phyloP scores from a whole-genome alignment of 768 basidiomycete genomes.

The Xanthoconium purpureum region DNA sequence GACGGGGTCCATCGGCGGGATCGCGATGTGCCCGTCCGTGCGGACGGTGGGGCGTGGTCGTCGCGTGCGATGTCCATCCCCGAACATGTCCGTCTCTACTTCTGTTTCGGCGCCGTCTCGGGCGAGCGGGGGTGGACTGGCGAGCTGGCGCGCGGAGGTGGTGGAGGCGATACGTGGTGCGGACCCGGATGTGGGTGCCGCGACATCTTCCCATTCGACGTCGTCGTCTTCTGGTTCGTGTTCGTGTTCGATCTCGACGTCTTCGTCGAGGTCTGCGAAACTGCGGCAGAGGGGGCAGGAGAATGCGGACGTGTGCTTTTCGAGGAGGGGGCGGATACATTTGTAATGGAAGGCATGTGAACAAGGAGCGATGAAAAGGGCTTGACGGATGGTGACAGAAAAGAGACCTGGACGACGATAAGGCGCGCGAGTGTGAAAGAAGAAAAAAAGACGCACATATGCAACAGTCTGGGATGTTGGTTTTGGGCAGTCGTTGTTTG shows the following conservation, averaged over 20 bases:
- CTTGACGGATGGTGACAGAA: slow-evolving; percentile 89
- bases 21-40: slow-evolving; percentile 23
- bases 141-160: slow-evolving; percentile 13
- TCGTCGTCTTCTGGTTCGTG: slow-evolving; percentile 29
- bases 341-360: slow-evolving; percentile 97
- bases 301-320: slow-evolving; percentile 89
- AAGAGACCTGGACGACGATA: slow-evolving; percentile 52
- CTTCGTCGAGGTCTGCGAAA: slow-evolving; percentile 92
- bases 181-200: neutral
- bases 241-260: slow-evolving; percentile 73
- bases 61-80: slow-evolving; percentile 10
- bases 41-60: slow-evolving; percentile 26
- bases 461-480: slow-evolving; percentile 78
- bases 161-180: neutral
- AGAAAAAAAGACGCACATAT: slow-evolving; percentile 61
- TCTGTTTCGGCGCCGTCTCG: slow-evolving; percentile 35
- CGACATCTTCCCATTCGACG: slow-evolving; percentile 23
- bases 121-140: slow-evolving; percentile 21
- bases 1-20: slow-evolving; percentile 6
- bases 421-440: neutral
- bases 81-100: slow-evolving; percentile 28
- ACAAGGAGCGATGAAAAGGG: slow-evolving; percentile 96
- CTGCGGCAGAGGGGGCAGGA: slow-evolving; percentile 94
- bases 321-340: slow-evolving; percentile 88
- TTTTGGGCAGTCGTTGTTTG: slow-evolving; percentile 34